Conservation (phyloP, 148 eudicot species). For the Oxyria digyna region DNA sequence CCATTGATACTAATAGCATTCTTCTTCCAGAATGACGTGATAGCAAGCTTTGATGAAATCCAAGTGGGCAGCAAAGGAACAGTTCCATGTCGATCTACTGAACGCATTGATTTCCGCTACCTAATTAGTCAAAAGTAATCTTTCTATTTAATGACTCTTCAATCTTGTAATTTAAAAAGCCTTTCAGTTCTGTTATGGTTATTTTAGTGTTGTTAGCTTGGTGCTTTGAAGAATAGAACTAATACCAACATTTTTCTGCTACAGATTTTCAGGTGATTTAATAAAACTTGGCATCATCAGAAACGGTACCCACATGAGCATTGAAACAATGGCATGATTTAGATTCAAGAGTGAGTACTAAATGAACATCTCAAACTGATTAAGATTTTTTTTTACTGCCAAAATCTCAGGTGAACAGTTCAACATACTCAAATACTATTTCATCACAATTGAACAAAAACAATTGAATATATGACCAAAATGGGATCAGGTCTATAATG, state of each 20-base stretch:
- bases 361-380: too few relatives aligned
- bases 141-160: neutral
- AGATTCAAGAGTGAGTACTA: too few relatives aligned
- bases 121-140: slow-evolving; percentile 87
- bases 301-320: slow-evolving; percentile 53
- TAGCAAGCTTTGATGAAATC: slow-evolving; percentile 77
- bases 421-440: too few relatives aligned
- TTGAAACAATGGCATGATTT: too few relatives aligned
- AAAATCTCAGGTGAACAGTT: too few relatives aligned
- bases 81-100: slow-evolving; percentile 87
- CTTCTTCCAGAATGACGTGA: slow-evolving; percentile 74
- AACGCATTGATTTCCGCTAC: slow-evolving; percentile 95
- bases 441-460: too few relatives aligned
- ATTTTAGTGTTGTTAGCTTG: neutral
- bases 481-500: too few relatives aligned
- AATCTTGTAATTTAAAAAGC: neutral
- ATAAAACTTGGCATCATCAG: slow-evolving; percentile 88
- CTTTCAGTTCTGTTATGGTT: neutral
- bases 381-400: too few relatives aligned
- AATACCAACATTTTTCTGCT: slow-evolving; percentile 13
- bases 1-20: slow-evolving; percentile 9
- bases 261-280: slow-evolving; percentile 82
- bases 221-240: neutral
- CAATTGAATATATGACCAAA: too few relatives aligned
- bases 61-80: slow-evolving; percentile 88